These are phyloP conservation scores for Thymus quinquecostatus DNA, from an alignment of 257 asterid species.

Conservation along the genomic window DNA sequence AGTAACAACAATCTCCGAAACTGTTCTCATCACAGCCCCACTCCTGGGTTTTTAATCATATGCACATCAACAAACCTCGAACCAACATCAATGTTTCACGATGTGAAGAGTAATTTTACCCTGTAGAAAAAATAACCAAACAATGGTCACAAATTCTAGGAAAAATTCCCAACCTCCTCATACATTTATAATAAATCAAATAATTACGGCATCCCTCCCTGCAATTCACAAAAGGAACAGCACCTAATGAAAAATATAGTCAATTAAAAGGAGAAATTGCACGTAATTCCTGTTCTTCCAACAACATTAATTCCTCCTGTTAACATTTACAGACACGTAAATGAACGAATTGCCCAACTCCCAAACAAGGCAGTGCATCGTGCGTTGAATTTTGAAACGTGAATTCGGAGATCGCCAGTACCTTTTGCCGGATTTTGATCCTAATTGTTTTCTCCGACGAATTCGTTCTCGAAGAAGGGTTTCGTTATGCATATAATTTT, in stretches of 20 bases:
- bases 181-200: conserved; percentile 29
- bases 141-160: conserved; percentile 19
- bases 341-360: not conserved
- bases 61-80: conserved; percentile 1
- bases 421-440: conserved; percentile 35
- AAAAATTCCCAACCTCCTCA: conserved; percentile 12
- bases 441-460: conserved; percentile 18
- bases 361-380: not conserved
- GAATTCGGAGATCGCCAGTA: conserved; percentile 26
- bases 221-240: not conserved
- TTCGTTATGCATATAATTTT: not conserved
- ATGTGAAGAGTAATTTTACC: conserved; percentile 13
- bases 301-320: not conserved
- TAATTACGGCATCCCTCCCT: conserved; percentile 10
- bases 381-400: conserved; percentile 1
- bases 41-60: conserved; percentile 5
- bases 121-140: conserved; percentile 8
- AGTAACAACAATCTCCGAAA: conserved; percentile 12
- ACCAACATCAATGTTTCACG: conserved; percentile 15
- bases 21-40: conserved; percentile 13
- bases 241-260: not conserved
- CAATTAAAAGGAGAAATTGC: not conserved
- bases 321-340: not conserved
- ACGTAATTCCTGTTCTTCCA: conserved; percentile 11
- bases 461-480: not conserved